Evolutionary conservation across 164 flowering plant genomes (phyloP).

Genomic region (Warburgia ugandensis): DNA sequence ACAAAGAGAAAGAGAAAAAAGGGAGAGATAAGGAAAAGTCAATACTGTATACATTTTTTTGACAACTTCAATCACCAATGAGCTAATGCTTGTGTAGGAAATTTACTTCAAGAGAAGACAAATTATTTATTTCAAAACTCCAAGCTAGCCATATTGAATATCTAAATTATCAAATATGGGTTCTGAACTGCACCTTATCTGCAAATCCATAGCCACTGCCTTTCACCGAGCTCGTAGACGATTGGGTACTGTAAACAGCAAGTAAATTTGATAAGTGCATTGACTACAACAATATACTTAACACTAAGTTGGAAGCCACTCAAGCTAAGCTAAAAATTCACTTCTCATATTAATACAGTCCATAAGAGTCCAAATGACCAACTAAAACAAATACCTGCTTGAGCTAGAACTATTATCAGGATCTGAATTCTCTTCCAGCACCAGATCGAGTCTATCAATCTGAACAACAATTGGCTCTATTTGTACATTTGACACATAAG

Average conservation of each 20-base stretch:
- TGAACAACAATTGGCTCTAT: slow-evolving; percentile 82
- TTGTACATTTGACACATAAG: slow-evolving; percentile 81
- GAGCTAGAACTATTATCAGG: slow-evolving; percentile 31
- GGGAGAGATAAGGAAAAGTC: too few species aligned
- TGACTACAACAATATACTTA: neutral
- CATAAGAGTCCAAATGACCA: too few species aligned
- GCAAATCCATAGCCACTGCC: slow-evolving; percentile 96
- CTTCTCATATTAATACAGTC: too few species aligned
- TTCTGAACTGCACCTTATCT: slow-evolving; percentile 95
- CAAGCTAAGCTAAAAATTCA: neutral
- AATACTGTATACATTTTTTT: too few species aligned
- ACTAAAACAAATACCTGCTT: slow-evolving; percentile 35
- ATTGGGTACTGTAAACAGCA: slow-evolving; percentile 35
- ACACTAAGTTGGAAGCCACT: too few species aligned
- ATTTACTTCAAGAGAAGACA: too few species aligned
- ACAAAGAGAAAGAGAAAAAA: too few species aligned
- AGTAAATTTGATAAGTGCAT: neutral
- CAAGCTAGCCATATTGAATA: too few species aligned
- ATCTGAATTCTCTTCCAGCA: slow-evolving; percentile 78
- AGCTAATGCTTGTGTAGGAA: too few species aligned
- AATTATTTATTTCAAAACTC: too few species aligned
- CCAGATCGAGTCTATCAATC: slow-evolving; percentile 86
- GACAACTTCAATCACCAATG: too few species aligned
- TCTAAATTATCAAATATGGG: too few species aligned
- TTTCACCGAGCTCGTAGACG: slow-evolving; percentile 51